Evolutionary conservation across 73 alveolate species (phyloP), one percentile per base, ranked within the genome.

Genomic region (Paramecium pentaurelia): DNA sequence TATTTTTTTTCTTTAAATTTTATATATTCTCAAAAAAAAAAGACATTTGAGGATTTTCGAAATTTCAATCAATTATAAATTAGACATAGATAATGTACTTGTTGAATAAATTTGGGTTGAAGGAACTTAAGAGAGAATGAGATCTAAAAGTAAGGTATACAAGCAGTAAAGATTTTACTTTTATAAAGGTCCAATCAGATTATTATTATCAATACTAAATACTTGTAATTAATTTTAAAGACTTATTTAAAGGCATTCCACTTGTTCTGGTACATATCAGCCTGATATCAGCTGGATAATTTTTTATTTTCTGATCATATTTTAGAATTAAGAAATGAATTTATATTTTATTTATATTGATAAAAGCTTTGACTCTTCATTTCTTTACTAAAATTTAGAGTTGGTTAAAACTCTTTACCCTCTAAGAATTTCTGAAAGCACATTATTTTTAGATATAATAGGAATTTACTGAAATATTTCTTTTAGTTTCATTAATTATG

Each of bases 91-190:
- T 10, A 34, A 34, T 30, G 75, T 80, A 14, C 47, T 88, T 16
- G 97, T 95, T 14, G 99, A 96, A 80, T 96, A 96, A 93, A 88
- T 96, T 54, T 96, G 97, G 97, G 92, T 96, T 38, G 99, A 96
- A 71, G 98, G 99, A 49, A 86, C 97, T 2, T 97, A 96, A 10
- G 47, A 94, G 30, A 87, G 60, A 9, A 71, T 95, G 75, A 80
- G 99, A 58, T 95, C 98, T 22, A 96, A 96, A 95, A 86, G 54
- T 16, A 92, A 94, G 86, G 94, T 95, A 30, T 34, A 38, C 45
- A 38, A 9, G 45, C 0, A 22, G 25, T 38, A 6, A n/a, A 6
- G 5, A 11, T 27, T 36, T 16, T 77, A 47, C 20, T 47, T 88
- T 27, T 77, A 95, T 27, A 75, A 84, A 27, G 37, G 58, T 51